Percentiles rank a stretch among this genome's conserved stretches.
phyloP scores from a whole-genome alignment of 192 early-diverging fungal species.

The Umbelopsis ramanniana region DNA sequence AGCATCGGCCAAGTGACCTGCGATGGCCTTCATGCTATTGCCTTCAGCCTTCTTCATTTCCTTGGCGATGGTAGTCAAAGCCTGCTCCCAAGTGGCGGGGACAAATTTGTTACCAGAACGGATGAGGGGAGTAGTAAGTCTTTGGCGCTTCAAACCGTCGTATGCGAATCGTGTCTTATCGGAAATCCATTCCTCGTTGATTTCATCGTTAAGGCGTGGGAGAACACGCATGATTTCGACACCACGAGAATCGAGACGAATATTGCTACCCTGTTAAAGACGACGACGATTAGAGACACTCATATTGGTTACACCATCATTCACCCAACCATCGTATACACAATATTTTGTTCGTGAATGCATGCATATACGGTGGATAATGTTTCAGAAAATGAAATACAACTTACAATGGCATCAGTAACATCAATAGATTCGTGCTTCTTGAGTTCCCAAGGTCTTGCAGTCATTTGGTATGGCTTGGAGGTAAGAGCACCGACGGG shows the following conservation, averaged over 20 bases:
- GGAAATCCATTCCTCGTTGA: slow-evolving; percentile 99
- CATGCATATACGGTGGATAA: too few species aligned
- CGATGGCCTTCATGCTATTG: slow-evolving; percentile 78
- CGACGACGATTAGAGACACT: background rate
- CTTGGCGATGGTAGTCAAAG: slow-evolving; percentile 72
- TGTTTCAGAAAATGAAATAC: too few species aligned
- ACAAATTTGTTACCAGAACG: slow-evolving; percentile 84
- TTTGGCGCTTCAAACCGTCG: slow-evolving; percentile 96
- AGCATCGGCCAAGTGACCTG: slow-evolving; percentile 92
- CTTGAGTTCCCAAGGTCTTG: slow-evolving; percentile 97
- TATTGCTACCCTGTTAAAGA: slow-evolving; percentile 78
- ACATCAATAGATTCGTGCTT: slow-evolving; percentile 96
- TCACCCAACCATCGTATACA: too few species aligned
- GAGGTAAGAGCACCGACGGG: slow-evolving; percentile 97
- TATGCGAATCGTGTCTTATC: slow-evolving; percentile 96
- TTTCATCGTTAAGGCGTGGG: slow-evolving; percentile 95
- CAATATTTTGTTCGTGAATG: too few species aligned
- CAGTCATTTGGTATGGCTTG: slow-evolving; percentile 93
- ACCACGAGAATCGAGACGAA: slow-evolving; percentile 95
- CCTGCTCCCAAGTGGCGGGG: slow-evolving; percentile 85
- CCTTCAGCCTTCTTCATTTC: slow-evolving; percentile 64
- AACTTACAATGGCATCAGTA: slow-evolving; percentile 75
- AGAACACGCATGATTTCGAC: slow-evolving; percentile 95
- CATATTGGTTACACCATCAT: too few species aligned
- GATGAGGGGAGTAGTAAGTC: slow-evolving; percentile 90